phyloP scores from a whole-genome alignment of 176 grass and related monocot genomes.

The Hsuehochloa calcarea region DNA sequence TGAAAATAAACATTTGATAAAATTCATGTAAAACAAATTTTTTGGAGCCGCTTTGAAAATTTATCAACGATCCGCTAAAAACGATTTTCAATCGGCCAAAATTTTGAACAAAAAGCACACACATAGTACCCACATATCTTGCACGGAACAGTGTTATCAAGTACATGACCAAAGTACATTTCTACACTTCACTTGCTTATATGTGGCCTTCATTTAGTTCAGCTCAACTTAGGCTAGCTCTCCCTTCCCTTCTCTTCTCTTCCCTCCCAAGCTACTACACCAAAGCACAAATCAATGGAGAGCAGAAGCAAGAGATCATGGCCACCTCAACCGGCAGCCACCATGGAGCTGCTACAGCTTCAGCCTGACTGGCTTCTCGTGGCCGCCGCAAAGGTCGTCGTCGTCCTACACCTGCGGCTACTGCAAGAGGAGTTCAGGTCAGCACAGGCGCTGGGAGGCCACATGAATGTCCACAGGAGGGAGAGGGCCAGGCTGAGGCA shows the following conservation, averaged over 20 bases:
- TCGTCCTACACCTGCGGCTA: conserved; percentile 46
- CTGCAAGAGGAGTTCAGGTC: conserved; percentile 50
- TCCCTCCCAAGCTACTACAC: neutral
- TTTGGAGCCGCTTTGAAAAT: too few species aligned
- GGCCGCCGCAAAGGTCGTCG: neutral
- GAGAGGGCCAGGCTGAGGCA: conserved; percentile 48
- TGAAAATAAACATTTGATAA: too few species aligned
- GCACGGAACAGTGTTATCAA: neutral
- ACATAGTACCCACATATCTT: neutral
- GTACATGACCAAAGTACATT: neutral
- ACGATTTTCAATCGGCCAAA: too few species aligned
- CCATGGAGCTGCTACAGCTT: conserved; percentile 36
- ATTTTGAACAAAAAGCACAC: too few species aligned
- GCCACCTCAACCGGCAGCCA: neutral
- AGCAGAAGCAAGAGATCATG: conserved; percentile 17
- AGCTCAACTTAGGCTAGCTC: neutral
- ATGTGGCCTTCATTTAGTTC: neutral
- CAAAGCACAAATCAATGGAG: conserved; percentile 26
- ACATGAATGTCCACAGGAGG: conserved; percentile 57
- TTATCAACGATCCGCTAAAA: too few species aligned
- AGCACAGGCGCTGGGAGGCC: conserved; percentile 44
- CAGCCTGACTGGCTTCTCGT: conserved; percentile 20
- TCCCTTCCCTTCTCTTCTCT: neutral
- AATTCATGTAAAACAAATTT: too few species aligned
- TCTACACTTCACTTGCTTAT: neutral